Evolutionary conservation across 805 yeast genomes (phyloP), one percentile per base, ranked within the genome.

Genomic region (Pichia gijzeniarum): DNA sequence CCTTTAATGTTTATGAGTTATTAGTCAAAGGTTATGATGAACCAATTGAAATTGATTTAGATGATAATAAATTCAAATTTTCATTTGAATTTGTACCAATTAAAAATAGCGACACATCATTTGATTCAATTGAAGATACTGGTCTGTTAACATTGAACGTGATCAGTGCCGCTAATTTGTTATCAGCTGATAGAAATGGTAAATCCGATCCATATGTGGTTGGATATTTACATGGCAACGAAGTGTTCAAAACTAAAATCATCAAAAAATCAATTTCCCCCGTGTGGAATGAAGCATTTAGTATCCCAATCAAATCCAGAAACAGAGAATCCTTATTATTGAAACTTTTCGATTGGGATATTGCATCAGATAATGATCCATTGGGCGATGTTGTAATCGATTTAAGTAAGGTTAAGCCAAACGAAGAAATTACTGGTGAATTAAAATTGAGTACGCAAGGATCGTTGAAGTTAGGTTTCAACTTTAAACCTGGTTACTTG

Each of bases 291-390:
- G 93, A 86, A 55, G 62, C 67, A 7, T 68, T 76, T 20, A 71
- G 70, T 4, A 63, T 87, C 53, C 80, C 85, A 4, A 62, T 85
- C 47, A 71, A 76, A 32, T 82, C 93, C 0, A 76, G 87, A 61
- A 66, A 79, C 2, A 73, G 84, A 58, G 67, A 75, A 21, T 55
- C 65, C 16, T 59, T 83, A 25, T 50, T 62, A 30, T 53, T 81
- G 20, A 73, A 72, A 38, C 77, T 81, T 16, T 76, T 65, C 56
- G 93, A 85, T 62, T 85, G 91, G 91, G 93, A 85, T 63, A 71
- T 82, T 59, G 75, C 89, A 20, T 90, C 86, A 51, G 76, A 72
- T 42, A 78, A 81, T 62, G 85, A 79, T 51, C 59, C 71, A 20
- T 61, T 85, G 41, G 90, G 90, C 36, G 54, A 63, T 30, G 74